Evolutionary conservation across 2,329 filamentous ascomycete species (phyloP), one percentile per base, ranked within the genome.

Genomic region (Metarhizium brunneum): DNA sequence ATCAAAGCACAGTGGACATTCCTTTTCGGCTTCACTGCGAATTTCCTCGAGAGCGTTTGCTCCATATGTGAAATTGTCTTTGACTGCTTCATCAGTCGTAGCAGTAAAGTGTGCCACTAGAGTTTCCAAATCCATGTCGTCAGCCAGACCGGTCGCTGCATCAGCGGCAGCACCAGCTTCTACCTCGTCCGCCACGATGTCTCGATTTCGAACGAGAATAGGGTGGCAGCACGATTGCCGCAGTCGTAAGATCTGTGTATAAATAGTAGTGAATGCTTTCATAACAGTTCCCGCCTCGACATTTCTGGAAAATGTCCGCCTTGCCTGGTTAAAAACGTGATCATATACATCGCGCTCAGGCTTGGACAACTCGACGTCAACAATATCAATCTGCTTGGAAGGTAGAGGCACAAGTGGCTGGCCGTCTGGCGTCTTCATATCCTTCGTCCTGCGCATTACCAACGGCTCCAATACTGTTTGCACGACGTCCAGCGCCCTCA

Each of bases 181-280:
- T 63, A 90, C 86, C 70, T 97, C 94, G 55, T 97, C 92, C 1
- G 90, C 86, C 3, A 95, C 86, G 5, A 96, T 77, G 2, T 86
- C 84, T 62, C 87, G 86, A 65, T 96, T 95, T 36, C 92, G 85
- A 0, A 95, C 94, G 13, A 99, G 79, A 2, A 92, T 76, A 0
- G 94, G 94, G 68, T 99, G 94, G 60, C 94, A 97, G 68, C 94
- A 99, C 1, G 90, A 89, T 66, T 99, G 94, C 1, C 94, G 85
- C 8, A 99, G 82, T 2, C 94, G 88, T 45, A 99, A 73, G 65
- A 99, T 95, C 69, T 99, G 94, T 0, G 94, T 92, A 67, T 99
- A 96, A 59, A 99, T 96, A 53, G 91, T 96, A 0, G 94, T 96
- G 66, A 92, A 99, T 0, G 91, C 92, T 69, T 96, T 96, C 76